Conservation (phyloP, 345 rosid genomes). For the Passiflora organensis region DNA sequence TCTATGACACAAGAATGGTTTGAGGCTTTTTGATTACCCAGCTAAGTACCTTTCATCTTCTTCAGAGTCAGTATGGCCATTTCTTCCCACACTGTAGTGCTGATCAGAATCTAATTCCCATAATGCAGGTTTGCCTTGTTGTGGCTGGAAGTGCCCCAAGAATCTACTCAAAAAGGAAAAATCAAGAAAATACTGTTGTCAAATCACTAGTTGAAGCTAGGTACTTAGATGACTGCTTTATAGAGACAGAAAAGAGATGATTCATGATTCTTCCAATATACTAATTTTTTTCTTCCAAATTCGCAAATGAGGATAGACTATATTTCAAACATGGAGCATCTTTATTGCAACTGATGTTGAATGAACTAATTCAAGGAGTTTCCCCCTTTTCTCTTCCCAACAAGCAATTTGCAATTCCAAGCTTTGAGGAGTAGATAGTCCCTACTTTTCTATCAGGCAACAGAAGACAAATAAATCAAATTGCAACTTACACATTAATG, state of each 20-base stretch:
- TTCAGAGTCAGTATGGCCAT: constrained; percentile 50
- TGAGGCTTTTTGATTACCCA: too few relatives aligned
- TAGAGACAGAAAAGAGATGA: not conserved
- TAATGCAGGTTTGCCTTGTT: constrained; percentile 57
- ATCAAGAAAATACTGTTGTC: constrained; percentile 5
- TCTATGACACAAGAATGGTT: too few relatives aligned
- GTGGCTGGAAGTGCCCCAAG: constrained; percentile 85
- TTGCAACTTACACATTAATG: constrained; percentile 76
- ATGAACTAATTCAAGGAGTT: too few relatives aligned
- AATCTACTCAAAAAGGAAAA: constrained; percentile 60
- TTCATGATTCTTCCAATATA: not conserved
- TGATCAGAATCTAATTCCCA: constrained; percentile 79
- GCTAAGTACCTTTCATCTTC: constrained; percentile 59
- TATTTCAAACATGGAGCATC: too few relatives aligned
- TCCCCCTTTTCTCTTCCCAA: too few relatives aligned
- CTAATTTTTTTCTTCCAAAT: not conserved
- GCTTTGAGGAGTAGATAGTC: not conserved
- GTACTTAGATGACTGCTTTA: constrained; percentile 6
- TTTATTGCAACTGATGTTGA: too few relatives aligned
- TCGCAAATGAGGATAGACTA: too few relatives aligned
- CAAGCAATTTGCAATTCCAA: too few relatives aligned
- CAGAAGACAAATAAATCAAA: not conserved
- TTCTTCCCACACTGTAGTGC: constrained; percentile 41
- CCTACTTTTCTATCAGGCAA: not conserved
- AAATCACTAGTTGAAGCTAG: constrained; percentile 2